Base-by-base conservation (phyloP, 2,329 filamentous ascomycete species). In the Coniochaeta sp. region DNA sequence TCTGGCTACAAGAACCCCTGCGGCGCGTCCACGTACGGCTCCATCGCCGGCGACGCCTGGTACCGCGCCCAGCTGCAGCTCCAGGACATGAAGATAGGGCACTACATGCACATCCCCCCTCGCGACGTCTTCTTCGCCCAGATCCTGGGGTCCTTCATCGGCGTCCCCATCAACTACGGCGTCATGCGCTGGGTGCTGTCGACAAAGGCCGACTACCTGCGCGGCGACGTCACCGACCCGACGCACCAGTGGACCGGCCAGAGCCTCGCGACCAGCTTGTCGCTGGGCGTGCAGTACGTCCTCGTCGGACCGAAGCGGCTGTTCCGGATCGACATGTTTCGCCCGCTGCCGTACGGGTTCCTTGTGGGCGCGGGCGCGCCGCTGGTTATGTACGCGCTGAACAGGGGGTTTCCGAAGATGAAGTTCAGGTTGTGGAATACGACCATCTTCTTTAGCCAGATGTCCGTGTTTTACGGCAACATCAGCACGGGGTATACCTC, bases 41-140 rank as follows among this genome's bases (percentile, higher is more conserved):
- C 76, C 9, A 81, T 84, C 14, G 79, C 80, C 1, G 81, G 81
- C 12, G 78, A 83, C 50, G 78, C 80, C 2, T 84, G 81, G 81
- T 82, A 82, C 52, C 65, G 77, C 14, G 77, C 77, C 0, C 77
- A 79, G 56, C 71, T 74, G 20, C 80, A 82, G 69, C 67, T 83
- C 0, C 79, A 84, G 57, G 81, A 85, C 58, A 77, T 79, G 60
- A 81, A 83, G 59, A 81, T 84, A n/a, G 81, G 79, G 0, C 79
- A 83, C 56, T 84, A 83, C 56, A 81, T 82, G 74, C 79, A 84
- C 50, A 71, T 84, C 0, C 78, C 80, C 0, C 81, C 81, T 1
- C 74, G 76, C 12, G 69, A 75, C 0, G 74, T 83, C 6, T 83
- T 85, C 66, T 80, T 83, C 61, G 78, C 77, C 1, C 81, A 84